A percentile compares a stretch with the other conserved stretches of the same genome.
Conservation (phyloP, 1,284 basidiomycete genomes). For the Cryptococcus hybrid region DNA sequence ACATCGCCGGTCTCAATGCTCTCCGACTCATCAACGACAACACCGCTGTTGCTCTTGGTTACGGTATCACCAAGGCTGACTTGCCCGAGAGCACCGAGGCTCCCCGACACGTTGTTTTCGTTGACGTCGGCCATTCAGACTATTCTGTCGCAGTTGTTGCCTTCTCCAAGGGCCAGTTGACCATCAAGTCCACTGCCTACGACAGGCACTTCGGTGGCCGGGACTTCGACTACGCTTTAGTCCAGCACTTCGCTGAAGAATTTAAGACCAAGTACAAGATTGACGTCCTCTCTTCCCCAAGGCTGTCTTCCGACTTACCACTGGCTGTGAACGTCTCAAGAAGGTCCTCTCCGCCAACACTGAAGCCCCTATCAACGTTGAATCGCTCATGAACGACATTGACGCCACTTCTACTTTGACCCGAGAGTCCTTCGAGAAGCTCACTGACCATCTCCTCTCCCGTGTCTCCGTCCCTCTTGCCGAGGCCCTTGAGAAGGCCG, state of each 20-base stretch:
- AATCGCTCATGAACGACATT: constrained; percentile 89
- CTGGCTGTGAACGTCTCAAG: constrained; percentile 73
- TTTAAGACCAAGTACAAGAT: constrained; percentile 95
- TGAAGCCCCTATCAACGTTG: constrained; percentile 82
- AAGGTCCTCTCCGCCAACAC: constrained; percentile 77
- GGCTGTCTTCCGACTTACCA: constrained; percentile 81
- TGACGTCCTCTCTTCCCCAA: constrained; percentile 87
- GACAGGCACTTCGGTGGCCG: constrained; percentile 89
- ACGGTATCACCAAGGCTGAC: constrained; percentile 95
- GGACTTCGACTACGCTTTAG: constrained; percentile 85
- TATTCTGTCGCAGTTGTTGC: constrained; percentile 81
- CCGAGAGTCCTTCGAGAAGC: constrained; percentile 62
- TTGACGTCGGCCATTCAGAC: constrained; percentile 89
- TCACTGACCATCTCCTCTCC: constrained; percentile 57
- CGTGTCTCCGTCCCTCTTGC: constrained; percentile 60
- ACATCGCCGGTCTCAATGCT: constrained; percentile 80
- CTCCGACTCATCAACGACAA: constrained; percentile 94
- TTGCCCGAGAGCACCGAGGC: constrained; percentile 73
- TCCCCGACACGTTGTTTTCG: constrained; percentile 81
- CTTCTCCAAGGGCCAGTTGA: constrained; percentile 87
- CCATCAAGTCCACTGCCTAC: constrained; percentile 80
- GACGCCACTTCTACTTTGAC: constrained; percentile 62
- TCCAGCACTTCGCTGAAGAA: constrained; percentile 80
- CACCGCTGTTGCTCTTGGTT: constrained; percentile 87
- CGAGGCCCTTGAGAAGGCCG: constrained; percentile 60